phyloP scores from a whole-genome alignment of 2,329 filamentous ascomycete species.

The Claviceps quebecensis region DNA sequence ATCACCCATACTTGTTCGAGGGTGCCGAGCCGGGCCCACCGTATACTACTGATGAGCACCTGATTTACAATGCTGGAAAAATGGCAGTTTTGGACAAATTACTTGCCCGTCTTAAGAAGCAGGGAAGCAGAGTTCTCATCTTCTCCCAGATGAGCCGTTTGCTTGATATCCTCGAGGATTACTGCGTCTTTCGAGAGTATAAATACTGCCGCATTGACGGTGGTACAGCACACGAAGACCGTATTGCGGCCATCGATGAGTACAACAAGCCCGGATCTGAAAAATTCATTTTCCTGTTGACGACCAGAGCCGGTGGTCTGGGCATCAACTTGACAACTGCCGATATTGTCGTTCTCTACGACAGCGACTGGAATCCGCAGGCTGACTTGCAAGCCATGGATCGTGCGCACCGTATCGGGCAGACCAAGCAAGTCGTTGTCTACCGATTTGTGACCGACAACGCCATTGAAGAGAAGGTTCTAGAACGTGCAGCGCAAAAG shows the following conservation, averaged over 20 bases:
- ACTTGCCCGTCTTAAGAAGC: constrained; percentile 63
- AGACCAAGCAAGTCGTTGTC: constrained; percentile 94
- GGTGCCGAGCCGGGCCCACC: constrained; percentile 93
- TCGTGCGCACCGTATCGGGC: constrained; percentile 92
- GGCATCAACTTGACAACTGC: constrained; percentile 94
- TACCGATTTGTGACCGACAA: constrained; percentile 97
- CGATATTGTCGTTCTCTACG: constrained; percentile 91
- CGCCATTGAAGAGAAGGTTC: constrained; percentile 94
- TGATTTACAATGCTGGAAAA: constrained; percentile 87
- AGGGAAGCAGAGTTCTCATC: constrained; percentile 91
- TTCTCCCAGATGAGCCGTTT: constrained; percentile 99
- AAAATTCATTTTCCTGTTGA: constrained; percentile 91
- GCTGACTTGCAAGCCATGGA: constrained; percentile 99
- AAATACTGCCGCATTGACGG: constrained; percentile 97
- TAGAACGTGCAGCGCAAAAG: constrained; percentile 94
- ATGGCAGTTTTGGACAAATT: constrained; percentile 96
- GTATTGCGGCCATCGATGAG: constrained; percentile 92
- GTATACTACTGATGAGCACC: constrained; percentile 94
- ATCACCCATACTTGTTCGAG: constrained; percentile 96
- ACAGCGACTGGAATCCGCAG: constrained; percentile 98
- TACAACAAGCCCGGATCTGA: constrained; percentile 95
- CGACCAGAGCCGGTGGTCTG: constrained; percentile 85
- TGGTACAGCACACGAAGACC: constrained; percentile 90
- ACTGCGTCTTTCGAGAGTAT: constrained; percentile 89
- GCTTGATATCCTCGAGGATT: constrained; percentile 92